Evolutionary conservation across 228 moss, liverwort and hornwort genomes (phyloP), one percentile per base, ranked within the genome.

Genomic region (Sphagnum fallax): DNA sequence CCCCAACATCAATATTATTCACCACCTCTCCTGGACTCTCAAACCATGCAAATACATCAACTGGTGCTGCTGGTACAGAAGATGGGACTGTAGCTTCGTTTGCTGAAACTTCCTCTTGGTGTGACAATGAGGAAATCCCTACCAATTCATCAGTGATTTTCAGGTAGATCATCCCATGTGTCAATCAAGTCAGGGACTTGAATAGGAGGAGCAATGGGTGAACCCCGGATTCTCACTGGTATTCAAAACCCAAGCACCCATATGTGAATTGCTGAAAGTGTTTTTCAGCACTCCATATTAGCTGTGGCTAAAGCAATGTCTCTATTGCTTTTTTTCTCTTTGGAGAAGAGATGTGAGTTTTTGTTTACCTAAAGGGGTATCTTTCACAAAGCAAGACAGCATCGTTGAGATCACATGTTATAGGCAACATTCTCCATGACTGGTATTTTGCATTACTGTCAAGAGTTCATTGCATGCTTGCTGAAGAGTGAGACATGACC

Each of bases 141-240:
- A 80, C 71, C 52, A 62, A 67, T 62, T 51, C 70, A 74, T 68
- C 75, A 70, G 70, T 70, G 74, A 48, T 80, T 16, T 74, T 78
- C 76, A 49, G 80, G 65, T 66, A 51, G 12, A 12, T 55, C 78
- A 74, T 88, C 91, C 74, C 78, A 79, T 50, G 91, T 86, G 71
- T 89, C 95, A 74, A 96, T 77, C 59, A 96, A 84, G 83, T 96
- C 95, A 67, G 95, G 95, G 50, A 87, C 71, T 57, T 76, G 74
- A 63, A 88, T 80, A 76, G 84, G 80, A 13, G 78, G 77, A 62
- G 76, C 9, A 32, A 32, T n/a, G n/a, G n/a, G n/a, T n/a, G n/a
- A n/a, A n/a, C 2, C 32, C 32, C 2, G 32, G 32, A 32, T 1
- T 32, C 2, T 1, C 32, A 32, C 32, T 32, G 32, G 32, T 32